These are phyloP conservation scores for Pleurotus citrinopileatus DNA, from an alignment of 768 basidiomycete species.

Conservation along the genomic window DNA sequence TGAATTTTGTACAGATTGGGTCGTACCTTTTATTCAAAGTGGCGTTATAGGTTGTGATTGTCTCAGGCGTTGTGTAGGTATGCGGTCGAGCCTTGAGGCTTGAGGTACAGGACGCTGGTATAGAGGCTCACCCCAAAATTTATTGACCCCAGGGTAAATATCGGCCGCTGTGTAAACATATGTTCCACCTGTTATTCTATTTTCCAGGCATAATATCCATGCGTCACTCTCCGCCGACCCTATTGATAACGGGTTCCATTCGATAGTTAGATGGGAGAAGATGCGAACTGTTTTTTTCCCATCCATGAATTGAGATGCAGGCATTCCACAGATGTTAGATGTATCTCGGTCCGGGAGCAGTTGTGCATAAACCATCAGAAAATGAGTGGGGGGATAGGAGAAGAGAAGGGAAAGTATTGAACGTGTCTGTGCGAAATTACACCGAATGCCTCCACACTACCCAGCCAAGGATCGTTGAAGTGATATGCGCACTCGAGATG, in stretches of 20 bases:
- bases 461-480: not conserved
- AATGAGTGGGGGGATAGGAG: not conserved
- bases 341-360: slow-evolving; percentile 2
- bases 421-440: slow-evolving; percentile 4
- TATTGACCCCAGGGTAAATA: not conserved
- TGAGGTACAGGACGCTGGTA: too few species aligned
- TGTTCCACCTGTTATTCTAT: not conserved
- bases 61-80: too few species aligned
- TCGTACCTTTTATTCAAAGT: too few species aligned
- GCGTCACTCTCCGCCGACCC: not conserved
- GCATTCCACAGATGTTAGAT: not conserved
- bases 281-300: not conserved
- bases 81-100: not conserved
- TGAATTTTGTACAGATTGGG: too few species aligned
- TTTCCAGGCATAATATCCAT: slow-evolving; percentile 3
- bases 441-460: slow-evolving; percentile 6
- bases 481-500: not conserved
- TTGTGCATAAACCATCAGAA: not conserved
- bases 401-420: slow-evolving; percentile 1
- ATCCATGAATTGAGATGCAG: not conserved
- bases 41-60: too few species aligned
- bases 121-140: slow-evolving; percentile 5
- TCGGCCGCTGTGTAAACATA: not conserved
- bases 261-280: not conserved
- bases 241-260: not conserved